Base-by-base conservation (phyloP, 1,139 yeast species). In the Geotrichum phurueaensis region DNA sequence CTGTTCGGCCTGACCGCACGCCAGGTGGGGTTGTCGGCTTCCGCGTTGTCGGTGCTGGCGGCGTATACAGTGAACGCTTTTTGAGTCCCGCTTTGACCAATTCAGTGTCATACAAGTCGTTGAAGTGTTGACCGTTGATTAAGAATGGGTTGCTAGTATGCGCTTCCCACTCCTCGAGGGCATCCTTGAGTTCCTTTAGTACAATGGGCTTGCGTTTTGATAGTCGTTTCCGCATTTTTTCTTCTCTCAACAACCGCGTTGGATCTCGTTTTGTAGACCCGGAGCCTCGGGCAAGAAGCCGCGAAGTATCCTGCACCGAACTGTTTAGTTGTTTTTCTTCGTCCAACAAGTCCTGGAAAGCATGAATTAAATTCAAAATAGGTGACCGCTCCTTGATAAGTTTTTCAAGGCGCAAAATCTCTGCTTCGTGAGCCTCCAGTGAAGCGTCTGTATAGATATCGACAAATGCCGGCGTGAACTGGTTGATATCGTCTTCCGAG, bases 231-330 rank as follows among this genome's bases (percentile, higher is more conserved):
- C 97, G 78, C 52, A 84, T 78, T 68, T 82, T 86, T 69, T 91
- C 97, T 71, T 94, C 98, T 63, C 87, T 82, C 63, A 89, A 79
- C 60, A 92, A 75, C 31, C 91, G 86, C 63, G 85, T 85, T 66
- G 95, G 92, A 2, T 74, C 77, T 1, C 74, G 67, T 13, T 66
- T 66, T 6, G 71, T 76, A 1, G 73, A 67, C 10, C 65, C 64
- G 2, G 94, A 87, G 65, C 90, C 86, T 68, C 89, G 83, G 64
- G 88, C 82, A 58, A 88, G 75, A 51, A 92, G 77, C 64, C 98
- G 79, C 0, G 95, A 85, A 0, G 97, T 85, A 70, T 94, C 96
- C 67, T 84, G 86, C 1, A 89, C 82, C 4, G 95, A 84, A 65
- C 84, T 86, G 54, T 80, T 84, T 50, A 94, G 78, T 57, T 83